Percentiles rank a stretch among this genome's conserved stretches.
phyloP scores from a whole-genome alignment of 768 basidiomycete genomes.

The Cubamyces sp. region DNA sequence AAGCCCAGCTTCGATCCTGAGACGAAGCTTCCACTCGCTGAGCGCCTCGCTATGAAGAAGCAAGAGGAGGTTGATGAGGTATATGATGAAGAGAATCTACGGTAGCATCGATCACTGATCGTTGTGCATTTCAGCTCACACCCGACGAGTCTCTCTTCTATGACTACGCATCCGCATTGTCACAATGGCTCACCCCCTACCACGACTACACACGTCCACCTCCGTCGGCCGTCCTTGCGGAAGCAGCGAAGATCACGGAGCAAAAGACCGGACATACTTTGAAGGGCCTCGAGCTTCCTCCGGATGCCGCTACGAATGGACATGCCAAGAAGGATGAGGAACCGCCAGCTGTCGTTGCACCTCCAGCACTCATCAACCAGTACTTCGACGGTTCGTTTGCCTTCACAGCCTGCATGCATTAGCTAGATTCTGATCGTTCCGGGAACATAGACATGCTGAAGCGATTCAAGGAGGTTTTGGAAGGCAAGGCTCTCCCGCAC shows the following conservation, averaged over 20 bases:
- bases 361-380: conserved; percentile 53
- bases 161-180: conserved; percentile 62
- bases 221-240: conserved; percentile 69
- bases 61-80: conserved; percentile 62
- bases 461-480: conserved; percentile 52
- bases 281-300: conserved; percentile 59
- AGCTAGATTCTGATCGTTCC: background rate
- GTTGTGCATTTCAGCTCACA: conserved; percentile 56
- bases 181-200: conserved; percentile 78
- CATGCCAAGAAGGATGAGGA: conserved; percentile 73
- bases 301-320: conserved; percentile 45
- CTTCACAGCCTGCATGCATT: background rate
- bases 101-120: background rate
- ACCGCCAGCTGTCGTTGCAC: conserved; percentile 63
- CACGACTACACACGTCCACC: conserved; percentile 76
- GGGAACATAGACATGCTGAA: conserved; percentile 51
- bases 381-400: conserved; percentile 65
- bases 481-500: conserved; percentile 45
- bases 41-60: conserved; percentile 56
- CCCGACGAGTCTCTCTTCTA: conserved; percentile 60
- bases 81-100: conserved; percentile 5
- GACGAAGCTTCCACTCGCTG: conserved; percentile 53
- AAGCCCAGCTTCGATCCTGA: conserved; percentile 60
- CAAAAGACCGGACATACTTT: conserved; percentile 70
- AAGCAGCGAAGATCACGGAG: conserved; percentile 73